Evolutionary conservation across 371 early-diverging fungal species (phyloP), one percentile per base, ranked within the genome.

Genomic region (Mortierella sp.): DNA sequence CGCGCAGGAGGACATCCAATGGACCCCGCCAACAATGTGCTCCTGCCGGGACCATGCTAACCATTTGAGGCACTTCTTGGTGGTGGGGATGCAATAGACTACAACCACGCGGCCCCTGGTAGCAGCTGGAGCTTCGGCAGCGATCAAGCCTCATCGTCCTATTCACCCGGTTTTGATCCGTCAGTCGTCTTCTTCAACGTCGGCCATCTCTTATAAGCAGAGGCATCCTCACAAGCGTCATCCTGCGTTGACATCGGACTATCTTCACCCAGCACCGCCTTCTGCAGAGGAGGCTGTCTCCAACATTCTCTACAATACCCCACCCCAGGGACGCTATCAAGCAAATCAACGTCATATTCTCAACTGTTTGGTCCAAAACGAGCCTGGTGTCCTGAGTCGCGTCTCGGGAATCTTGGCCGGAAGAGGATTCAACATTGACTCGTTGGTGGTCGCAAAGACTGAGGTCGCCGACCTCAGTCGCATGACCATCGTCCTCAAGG

Each of bases 381-480:
- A 96, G 81, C 96, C 97, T 21, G 98, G 98, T 56, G 97, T 98
- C 10, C 84, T 98, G 49, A 91, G 94, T 54, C 88, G 97, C 65
- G 90, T 96, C 18, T 92, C 94, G 10, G 94, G 98, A 19, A 91
- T 95, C 61, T 82, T 98, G 72, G 97, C 98, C n/a, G 97, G 91
- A 31, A 87, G 98, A 53, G 95, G 96, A 1, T 96, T 97, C 83
- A 98, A 97, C 80, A 98, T 98, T 80, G 97, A 98, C 74, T 94
- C 95, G 7, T 80, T 98, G 21, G 96, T 98, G 5, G 96, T 95
- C 8, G 92, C 94, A 57, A 93, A 93, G 61, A 98, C 98, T 16
- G 96, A 98, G 74, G 96, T 97, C 4, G 88, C 89, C 6, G 97
- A 96, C 64, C 84, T 98, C 54, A 88, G 89, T 58, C 89, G 98